These are phyloP conservation scores for Mycena leptocephala DNA, from an alignment of 768 basidiomycete genomes.

Conservation along the genomic window DNA sequence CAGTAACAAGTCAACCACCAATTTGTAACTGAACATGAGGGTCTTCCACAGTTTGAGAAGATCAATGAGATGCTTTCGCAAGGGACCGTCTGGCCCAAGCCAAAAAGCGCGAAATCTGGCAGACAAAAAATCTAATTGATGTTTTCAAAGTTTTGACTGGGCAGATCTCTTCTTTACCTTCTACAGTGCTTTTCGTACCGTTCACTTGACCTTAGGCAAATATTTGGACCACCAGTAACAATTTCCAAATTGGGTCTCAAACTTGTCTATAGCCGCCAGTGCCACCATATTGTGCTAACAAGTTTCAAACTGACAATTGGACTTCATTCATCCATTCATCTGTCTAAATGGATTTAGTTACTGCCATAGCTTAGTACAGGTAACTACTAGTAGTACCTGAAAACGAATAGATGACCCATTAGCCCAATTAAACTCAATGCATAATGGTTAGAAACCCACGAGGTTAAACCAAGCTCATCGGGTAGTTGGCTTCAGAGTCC, in stretches of 20 bases:
- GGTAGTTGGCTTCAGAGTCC: conserved; percentile 12
- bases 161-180: conserved; percentile 11
- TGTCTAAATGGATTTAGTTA: conserved; percentile 12
- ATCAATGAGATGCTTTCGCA: not conserved
- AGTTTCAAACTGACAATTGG: conserved; percentile 11
- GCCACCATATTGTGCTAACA: conserved; percentile 22
- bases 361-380: conserved; percentile 9
- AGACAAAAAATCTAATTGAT: too few species aligned
- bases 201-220: conserved; percentile 12
- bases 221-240: conserved; percentile 12
- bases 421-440: conserved; percentile 11
- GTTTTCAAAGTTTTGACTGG: too few species aligned
- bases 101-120: too few species aligned
- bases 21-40: not conserved
- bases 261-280: too few species aligned
- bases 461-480: conserved; percentile 12
- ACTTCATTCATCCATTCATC: conserved; percentile 16
- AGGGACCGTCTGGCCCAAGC: too few species aligned
- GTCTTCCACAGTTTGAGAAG: conserved; percentile 7
- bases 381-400: conserved; percentile 13
- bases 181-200: conserved; percentile 11
- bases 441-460: conserved; percentile 17
- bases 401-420: conserved; percentile 14
- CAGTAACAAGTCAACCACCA: too few species aligned
- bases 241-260: too few species aligned